Evolutionary conservation across 352 stramenopile genomes (phyloP), one percentile per base, ranked within the genome.

Genomic region (Phytopythium montanum): DNA sequence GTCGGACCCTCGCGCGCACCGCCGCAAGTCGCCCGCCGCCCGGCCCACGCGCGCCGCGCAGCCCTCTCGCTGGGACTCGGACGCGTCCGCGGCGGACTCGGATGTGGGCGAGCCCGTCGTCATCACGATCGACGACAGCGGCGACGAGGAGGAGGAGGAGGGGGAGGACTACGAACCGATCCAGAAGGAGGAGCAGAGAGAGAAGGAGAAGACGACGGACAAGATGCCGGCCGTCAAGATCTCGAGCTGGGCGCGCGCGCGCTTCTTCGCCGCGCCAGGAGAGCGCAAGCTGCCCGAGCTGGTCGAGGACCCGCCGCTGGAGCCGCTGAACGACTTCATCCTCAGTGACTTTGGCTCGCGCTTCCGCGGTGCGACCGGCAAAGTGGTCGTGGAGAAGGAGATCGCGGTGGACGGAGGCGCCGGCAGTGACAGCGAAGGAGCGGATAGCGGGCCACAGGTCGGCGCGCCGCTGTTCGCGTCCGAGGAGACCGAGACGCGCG

Each of bases 271-370:
- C 59, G 70, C 80, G 44, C 64, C 65, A 7, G 81, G 75, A 38
- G 66, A 88, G 38, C 80, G 83, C 28, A 75, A 81, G 16, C 48
- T 82, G 4, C 73, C 72, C 2, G 21, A 57, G 33, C 60, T 81
- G 48, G 36, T 87, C 8, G 82, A 90, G 53, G 79, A 92, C 50
- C 68, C 73, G 28, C 75, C 80, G 14, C 60, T 94, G 12, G 82
- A 94, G 60, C 82, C 85, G 45, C 65, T 94, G n/a, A 92, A 90
- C 41, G 85, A 94, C 50, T 89, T 85, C 57, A 94, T 94, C 48
- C 62, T 94, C 42, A 89, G 76, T 41, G 85, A 94, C 54, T 94
- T 94, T 67, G 67, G 81, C 61, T 82, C 82, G 33, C 71, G 85
- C 26, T 88, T 82, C 59, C 82, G 85, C 29, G 81, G 83, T 18